Conservation (phyloP, 2,329 filamentous ascomycete species). For the Fusarium globosum region DNA sequence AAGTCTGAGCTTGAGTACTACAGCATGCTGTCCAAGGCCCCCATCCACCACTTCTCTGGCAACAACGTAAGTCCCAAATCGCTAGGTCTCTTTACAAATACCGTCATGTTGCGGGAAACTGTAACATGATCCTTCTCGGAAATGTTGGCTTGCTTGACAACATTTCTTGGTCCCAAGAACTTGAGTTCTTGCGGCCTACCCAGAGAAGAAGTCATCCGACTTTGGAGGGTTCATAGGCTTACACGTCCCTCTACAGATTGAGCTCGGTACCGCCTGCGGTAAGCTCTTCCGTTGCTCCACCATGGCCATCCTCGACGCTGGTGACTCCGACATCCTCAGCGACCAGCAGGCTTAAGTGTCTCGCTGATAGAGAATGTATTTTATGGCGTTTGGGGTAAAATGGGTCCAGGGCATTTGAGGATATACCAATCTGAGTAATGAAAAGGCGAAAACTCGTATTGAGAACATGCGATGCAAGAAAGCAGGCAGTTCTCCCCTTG, state of each 20-base stretch:
- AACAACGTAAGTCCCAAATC: conserved; percentile 88
- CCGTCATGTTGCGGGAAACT: conserved; percentile 32
- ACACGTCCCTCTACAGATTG: conserved; percentile 78
- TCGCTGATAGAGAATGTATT: conserved; percentile 43
- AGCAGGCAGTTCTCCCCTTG: conserved; percentile 40
- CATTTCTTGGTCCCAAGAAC: conserved; percentile 39
- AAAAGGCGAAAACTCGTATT: conserved; percentile 48
- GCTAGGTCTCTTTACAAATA: conserved; percentile 37
- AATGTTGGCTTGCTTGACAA: conserved; percentile 30
- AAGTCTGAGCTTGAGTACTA: conserved; percentile 98
- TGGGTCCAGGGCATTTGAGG: conserved; percentile 50
- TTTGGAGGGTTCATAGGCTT: conserved; percentile 87
- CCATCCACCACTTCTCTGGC: conserved; percentile 96
- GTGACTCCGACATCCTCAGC: conserved; percentile 97
- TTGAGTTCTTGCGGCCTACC: conserved; percentile 64
- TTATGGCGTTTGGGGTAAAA: conserved; percentile 59
- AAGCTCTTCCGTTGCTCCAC: conserved; percentile 99
- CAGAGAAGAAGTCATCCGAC: conserved; percentile 90
- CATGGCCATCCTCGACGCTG: conserved; percentile 96
- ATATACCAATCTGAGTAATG: conserved; percentile 53
- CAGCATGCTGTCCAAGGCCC: conserved; percentile 91
- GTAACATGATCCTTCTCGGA: conserved; percentile 43
- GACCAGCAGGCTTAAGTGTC: conserved; percentile 72
- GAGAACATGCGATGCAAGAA: conserved; percentile 35
- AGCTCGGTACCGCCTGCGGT: conserved; percentile 97